phyloP scores from a whole-genome alignment of 1,284 basidiomycete species.

The Rugosomyces carneus region DNA sequence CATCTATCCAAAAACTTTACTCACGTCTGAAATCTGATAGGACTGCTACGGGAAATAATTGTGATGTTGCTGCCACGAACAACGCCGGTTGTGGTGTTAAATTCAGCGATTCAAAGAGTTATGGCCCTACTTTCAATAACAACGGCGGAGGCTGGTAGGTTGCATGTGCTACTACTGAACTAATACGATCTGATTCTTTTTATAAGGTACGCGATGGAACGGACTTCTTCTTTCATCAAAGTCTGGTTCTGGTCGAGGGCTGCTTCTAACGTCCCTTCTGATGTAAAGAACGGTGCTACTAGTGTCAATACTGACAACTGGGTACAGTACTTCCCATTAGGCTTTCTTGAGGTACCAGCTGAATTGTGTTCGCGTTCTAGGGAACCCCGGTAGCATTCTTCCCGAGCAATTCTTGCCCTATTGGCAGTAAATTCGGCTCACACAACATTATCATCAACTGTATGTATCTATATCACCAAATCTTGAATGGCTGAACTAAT shows the following conservation, averaged over 20 bases:
- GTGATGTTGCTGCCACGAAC: too few relatives aligned
- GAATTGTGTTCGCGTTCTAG: constrained; percentile 16
- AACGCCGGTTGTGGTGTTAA: constrained; percentile 56
- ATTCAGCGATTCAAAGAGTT: constrained; percentile 36
- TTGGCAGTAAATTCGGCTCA: constrained; percentile 33
- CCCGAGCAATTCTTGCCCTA: constrained; percentile 37
- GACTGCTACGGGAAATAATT: too few relatives aligned
- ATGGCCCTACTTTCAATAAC: constrained; percentile 53
- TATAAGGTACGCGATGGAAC: constrained; percentile 44
- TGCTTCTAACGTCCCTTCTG: constrained; percentile 27
- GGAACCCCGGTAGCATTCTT: constrained; percentile 37
- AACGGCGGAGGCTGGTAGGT: constrained; percentile 59
- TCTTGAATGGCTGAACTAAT: too few relatives aligned
- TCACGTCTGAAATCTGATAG: too few relatives aligned
- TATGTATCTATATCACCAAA: too few relatives aligned
- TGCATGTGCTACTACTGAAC: too few relatives aligned
- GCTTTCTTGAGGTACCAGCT: not conserved
- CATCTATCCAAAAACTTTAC: too few relatives aligned
- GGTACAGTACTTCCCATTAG: constrained; percentile 26
- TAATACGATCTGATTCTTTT: too few relatives aligned
- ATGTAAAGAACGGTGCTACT: constrained; percentile 31
- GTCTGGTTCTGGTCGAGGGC: constrained; percentile 49
- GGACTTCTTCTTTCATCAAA: constrained; percentile 36
- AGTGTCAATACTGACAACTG: constrained; percentile 35
- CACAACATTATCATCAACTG: constrained; percentile 45